Conservation (phyloP, 2,329 filamentous ascomycete species). For the Epichloe sylvatica region DNA sequence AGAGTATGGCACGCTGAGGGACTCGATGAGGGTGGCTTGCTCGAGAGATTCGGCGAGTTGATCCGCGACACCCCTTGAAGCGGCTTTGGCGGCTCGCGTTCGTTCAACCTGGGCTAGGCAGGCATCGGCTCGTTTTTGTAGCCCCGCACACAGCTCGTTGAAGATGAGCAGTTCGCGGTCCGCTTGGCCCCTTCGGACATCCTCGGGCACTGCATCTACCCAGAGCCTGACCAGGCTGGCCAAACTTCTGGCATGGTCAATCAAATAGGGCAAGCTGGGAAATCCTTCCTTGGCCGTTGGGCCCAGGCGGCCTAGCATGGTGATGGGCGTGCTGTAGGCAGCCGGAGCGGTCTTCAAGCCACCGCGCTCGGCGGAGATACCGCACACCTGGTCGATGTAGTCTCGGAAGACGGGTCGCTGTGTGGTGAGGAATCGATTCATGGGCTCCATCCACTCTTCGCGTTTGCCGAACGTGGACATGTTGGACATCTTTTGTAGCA, state of each 20-base stretch:
- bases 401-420: conserved; percentile 71
- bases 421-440: conserved; percentile 73
- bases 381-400: conserved; percentile 77
- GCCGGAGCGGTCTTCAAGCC: conserved; percentile 52
- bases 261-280: conserved; percentile 80
- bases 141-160: conserved; percentile 33
- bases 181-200: conserved; percentile 18
- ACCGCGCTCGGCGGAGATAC: conserved; percentile 60
- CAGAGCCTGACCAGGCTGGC: conserved; percentile 72
- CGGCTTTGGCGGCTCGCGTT: conserved; percentile 25
- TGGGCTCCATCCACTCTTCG: conserved; percentile 97
- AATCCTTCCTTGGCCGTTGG: conserved; percentile 79
- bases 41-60: conserved; percentile 36
- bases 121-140: conserved; percentile 37
- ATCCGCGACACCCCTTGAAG: conserved; percentile 17
- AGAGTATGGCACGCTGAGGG: conserved; percentile 18
- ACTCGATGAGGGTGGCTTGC: conserved; percentile 24
- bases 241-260: conserved; percentile 77
- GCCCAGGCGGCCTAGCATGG: conserved; percentile 72
- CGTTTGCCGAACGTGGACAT: conserved; percentile 85
- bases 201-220: conserved; percentile 42
- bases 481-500: conserved; percentile 79
- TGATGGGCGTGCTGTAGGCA: conserved; percentile 83
- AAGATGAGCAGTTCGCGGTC: conserved; percentile 42
- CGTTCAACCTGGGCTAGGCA: conserved; percentile 37